These are phyloP conservation scores for Eimeria sp. DNA, from an alignment of 169 alveolate species.

Conservation along the genomic window DNA sequence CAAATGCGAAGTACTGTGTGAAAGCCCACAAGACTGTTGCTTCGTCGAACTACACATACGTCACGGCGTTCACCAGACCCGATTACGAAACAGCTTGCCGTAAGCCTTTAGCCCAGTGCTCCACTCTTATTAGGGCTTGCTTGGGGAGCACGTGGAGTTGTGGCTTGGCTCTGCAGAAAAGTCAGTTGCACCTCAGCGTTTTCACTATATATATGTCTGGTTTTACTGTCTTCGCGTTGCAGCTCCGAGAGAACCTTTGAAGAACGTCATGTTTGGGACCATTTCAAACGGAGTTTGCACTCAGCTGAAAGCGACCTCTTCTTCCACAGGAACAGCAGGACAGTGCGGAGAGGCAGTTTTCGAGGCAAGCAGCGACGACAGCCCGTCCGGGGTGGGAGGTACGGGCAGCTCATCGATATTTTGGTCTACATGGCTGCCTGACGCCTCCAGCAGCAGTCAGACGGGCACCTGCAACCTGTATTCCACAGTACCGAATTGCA, in stretches of 20 bases:
- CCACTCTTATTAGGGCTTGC: neutral
- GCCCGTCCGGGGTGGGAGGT: slow-evolving; percentile 30
- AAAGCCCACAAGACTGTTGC: slow-evolving; percentile 77
- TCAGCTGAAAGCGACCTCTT: slow-evolving; percentile 3
- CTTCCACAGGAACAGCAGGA: slow-evolving; percentile 67
- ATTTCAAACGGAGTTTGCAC: slow-evolving; percentile 46
- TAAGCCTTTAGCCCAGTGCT: slow-evolving; percentile 30
- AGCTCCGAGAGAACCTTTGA: slow-evolving; percentile 82
- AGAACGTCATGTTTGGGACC: slow-evolving; percentile 62
- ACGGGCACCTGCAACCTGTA: slow-evolving; percentile 69
- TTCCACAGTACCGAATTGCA: slow-evolving; percentile 56
- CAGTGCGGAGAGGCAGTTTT: slow-evolving; percentile 74
- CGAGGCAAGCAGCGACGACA: slow-evolving; percentile 75
- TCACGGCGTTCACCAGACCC: slow-evolving; percentile 82
- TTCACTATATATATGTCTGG: neutral
- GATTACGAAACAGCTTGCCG: slow-evolving; percentile 85
- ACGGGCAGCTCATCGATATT: slow-evolving; percentile 52
- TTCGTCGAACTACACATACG: slow-evolving; percentile 70
- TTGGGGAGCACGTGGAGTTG: neutral
- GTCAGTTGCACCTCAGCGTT: neutral
- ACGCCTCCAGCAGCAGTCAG: neutral
- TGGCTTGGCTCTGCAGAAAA: neutral
- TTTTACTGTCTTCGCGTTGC: neutral
- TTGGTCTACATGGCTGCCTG: slow-evolving; percentile 76
- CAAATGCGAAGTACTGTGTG: slow-evolving; percentile 75